Evolutionary conservation across 164 flowering plant genomes (phyloP).

Genomic region (Litsea cubeba): DNA sequence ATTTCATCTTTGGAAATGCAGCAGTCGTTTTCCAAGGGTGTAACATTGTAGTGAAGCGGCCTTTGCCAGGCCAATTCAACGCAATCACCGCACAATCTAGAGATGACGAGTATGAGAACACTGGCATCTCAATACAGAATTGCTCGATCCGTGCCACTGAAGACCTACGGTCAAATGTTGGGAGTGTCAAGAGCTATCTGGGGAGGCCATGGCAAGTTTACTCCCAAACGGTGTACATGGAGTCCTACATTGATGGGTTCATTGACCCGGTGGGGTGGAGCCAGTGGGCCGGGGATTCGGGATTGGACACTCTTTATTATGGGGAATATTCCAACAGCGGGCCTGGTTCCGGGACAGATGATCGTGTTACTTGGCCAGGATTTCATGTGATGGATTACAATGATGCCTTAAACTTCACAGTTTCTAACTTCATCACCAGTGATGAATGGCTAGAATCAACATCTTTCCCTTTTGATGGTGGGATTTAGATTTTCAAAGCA

Average conservation of each 20-base stretch:
- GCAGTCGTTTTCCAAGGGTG: conserved; percentile 72
- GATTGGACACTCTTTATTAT: conserved; percentile 54
- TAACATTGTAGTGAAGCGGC: conserved; percentile 52
- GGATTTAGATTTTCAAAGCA: background rate
- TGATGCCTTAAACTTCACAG: conserved; percentile 63
- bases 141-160: conserved; percentile 55
- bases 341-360: conserved; percentile 50
- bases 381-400: conserved; percentile 54
- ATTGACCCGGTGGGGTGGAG: conserved; percentile 63
- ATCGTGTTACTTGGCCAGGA: conserved; percentile 65
- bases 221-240: conserved; percentile 53
- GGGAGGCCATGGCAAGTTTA: conserved; percentile 82
- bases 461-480: conserved; percentile 46
- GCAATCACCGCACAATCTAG: conserved; percentile 72
- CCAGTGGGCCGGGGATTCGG: conserved; percentile 44
- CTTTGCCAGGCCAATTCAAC: conserved; percentile 56
- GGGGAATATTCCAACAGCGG: conserved; percentile 72
- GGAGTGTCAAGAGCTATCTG: conserved; percentile 45
- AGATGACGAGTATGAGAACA: conserved; percentile 45
- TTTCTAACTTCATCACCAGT: conserved; percentile 52
- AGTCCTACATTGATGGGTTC: conserved; percentile 61
- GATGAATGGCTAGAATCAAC: conserved; percentile 74
- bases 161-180: conserved; percentile 33
- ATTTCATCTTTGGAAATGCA: conserved; percentile 83
- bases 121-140: conserved; percentile 79